These are phyloP conservation scores for Colletotrichum liriopes DNA, from an alignment of 2,329 filamentous ascomycete genomes.

Conservation along the genomic window DNA sequence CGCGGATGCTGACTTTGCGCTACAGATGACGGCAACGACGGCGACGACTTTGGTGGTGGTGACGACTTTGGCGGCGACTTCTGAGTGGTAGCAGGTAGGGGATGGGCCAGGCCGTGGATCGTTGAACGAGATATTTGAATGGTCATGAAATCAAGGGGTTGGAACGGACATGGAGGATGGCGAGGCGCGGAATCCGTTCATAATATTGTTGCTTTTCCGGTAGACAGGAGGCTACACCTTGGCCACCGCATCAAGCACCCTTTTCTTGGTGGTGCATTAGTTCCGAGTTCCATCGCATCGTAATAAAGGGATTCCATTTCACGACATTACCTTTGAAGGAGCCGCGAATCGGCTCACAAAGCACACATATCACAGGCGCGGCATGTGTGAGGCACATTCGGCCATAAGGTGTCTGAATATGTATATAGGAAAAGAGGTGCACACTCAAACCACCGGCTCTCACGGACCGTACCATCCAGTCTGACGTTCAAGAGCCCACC, in stretches of 20 bases:
- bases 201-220: conserved; percentile 16
- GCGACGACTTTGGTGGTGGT: conserved; percentile 48
- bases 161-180: not conserved
- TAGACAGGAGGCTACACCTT: not conserved
- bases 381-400: not conserved
- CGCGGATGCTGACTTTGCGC: conserved; percentile 41
- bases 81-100: conserved; percentile 45
- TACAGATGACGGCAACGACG: conserved; percentile 42
- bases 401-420: conserved; percentile 22
- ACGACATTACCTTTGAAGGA: not conserved
- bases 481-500: not conserved
- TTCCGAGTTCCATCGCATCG: not conserved
- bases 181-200: conserved; percentile 9
- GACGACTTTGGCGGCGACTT: conserved; percentile 57
- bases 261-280: not conserved
- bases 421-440: conserved; percentile 16
- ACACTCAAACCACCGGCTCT: not conserved
- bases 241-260: not conserved
- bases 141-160: not conserved
- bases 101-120: too few relatives aligned
- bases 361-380: not conserved
- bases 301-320: not conserved
- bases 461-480: not conserved
- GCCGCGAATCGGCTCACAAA: not conserved
- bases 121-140: not conserved